phyloP scores from a whole-genome alignment of 2,329 filamentous ascomycete genomes.

The Graphiopsis chlorocephala region DNA sequence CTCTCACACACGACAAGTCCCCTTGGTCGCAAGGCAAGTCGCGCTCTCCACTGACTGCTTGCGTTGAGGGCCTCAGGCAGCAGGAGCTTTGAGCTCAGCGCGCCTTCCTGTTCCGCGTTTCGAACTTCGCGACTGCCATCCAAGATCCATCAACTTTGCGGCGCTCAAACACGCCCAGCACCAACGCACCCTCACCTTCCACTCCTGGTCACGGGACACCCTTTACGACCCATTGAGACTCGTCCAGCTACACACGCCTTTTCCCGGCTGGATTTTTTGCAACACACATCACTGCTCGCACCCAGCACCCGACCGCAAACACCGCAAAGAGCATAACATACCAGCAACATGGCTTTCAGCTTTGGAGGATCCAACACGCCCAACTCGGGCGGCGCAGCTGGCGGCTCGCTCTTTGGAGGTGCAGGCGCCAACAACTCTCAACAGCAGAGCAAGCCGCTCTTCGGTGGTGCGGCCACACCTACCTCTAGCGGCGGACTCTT shows the following conservation, averaged over 20 bases:
- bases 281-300: background rate
- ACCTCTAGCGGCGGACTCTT: conserved; percentile 16
- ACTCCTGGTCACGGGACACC: background rate
- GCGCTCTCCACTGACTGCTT: background rate
- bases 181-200: background rate
- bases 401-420: conserved; percentile 31
- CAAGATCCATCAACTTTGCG: background rate
- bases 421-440: conserved; percentile 25
- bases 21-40: too few species aligned
- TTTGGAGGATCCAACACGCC: conserved; percentile 13
- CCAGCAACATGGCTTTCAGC: conserved; percentile 14
- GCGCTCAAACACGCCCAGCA: background rate
- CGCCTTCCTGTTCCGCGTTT: background rate
- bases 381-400: conserved; percentile 15
- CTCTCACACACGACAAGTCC: background rate
- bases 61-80: background rate
- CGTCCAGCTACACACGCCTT: too few species aligned
- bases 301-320: background rate
- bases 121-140: background rate
- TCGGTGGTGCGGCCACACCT: conserved; percentile 25
- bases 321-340: background rate
- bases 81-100: background rate
- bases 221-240: background rate
- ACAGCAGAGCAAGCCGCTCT: conserved; percentile 21
- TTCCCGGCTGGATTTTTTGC: background rate